These are phyloP conservation scores for Cerrena zonata DNA, from an alignment of 1,284 basidiomycete species.

Conservation along the genomic window DNA sequence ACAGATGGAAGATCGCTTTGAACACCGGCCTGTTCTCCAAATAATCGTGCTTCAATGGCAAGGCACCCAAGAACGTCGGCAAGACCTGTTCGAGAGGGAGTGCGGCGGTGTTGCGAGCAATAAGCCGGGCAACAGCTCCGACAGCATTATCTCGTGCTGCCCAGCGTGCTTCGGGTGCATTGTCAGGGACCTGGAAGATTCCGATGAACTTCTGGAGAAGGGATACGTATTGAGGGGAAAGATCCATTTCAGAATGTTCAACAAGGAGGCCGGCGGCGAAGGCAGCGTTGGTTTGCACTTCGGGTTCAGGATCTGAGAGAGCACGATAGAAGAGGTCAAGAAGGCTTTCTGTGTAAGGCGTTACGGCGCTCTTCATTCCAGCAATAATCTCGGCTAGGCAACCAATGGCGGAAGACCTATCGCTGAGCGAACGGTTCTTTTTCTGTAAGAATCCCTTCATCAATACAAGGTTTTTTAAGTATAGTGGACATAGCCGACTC, in stretches of 20 bases:
- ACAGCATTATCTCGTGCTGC: constrained; percentile 95
- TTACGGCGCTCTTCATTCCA: constrained; percentile 84
- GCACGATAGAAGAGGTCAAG: constrained; percentile 81
- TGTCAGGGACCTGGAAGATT: constrained; percentile 69
- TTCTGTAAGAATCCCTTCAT: constrained; percentile 41
- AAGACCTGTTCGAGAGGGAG: constrained; percentile 90
- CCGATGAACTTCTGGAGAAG: constrained; percentile 80
- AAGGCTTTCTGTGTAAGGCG: constrained; percentile 80
- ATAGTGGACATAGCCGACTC: constrained; percentile 31
- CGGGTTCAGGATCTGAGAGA: constrained; percentile 79
- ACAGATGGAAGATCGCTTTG: constrained; percentile 84
- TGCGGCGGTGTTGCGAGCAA: constrained; percentile 75
- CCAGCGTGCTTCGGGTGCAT: constrained; percentile 56
- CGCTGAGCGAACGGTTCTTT: constrained; percentile 81
- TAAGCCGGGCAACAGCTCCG: constrained; percentile 86
- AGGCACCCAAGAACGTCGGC: constrained; percentile 74
- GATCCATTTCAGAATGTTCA: constrained; percentile 81
- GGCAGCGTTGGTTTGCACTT: constrained; percentile 94
- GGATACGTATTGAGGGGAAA: constrained; percentile 77
- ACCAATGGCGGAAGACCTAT: constrained; percentile 90
- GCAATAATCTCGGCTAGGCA: constrained; percentile 93
- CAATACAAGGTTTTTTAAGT: constrained; percentile 8
- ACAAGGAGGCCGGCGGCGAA: constrained; percentile 91
- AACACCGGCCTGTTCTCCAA: constrained; percentile 89
- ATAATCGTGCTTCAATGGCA: constrained; percentile 85